Evolutionary conservation across 2,329 filamentous ascomycete genomes (phyloP).

Genomic region (Penicillium sp.): DNA sequence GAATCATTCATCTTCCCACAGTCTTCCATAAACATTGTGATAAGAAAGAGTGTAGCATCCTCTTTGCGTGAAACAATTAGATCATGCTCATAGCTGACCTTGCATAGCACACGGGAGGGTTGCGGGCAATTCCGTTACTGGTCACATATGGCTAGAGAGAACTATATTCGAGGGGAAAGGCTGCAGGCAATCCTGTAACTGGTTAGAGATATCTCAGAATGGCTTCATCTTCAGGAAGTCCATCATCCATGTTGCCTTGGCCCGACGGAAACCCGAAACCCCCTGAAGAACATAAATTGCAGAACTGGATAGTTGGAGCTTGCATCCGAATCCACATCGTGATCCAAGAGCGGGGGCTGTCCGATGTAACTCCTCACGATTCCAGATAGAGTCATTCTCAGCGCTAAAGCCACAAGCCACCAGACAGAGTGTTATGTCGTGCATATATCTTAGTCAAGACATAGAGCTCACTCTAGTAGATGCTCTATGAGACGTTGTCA

Average conservation of each 20-base stretch:
- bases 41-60: slow-evolving; percentile 20
- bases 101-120: neutral
- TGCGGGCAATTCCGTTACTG: neutral
- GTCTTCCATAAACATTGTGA: neutral
- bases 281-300: neutral
- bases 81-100: neutral
- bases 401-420: neutral
- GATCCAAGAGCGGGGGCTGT: neutral
- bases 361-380: slow-evolving; percentile 6
- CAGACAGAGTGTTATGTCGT: neutral
- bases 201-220: slow-evolving; percentile 8
- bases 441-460: neutral
- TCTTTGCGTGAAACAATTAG: neutral
- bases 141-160: slow-evolving; percentile 3
- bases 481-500: neutral
- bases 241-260: slow-evolving; percentile 16
- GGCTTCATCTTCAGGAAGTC: neutral
- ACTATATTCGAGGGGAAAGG: neutral
- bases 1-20: neutral
- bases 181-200: slow-evolving; percentile 10
- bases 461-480: neutral
- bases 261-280: slow-evolving; percentile 24
- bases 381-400: neutral
- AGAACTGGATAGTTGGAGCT: neutral
- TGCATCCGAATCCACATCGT: neutral